Evolutionary conservation across 2,329 filamentous ascomycete genomes (phyloP), one percentile per base, ranked within the genome.

Genomic region (Talaromyces sp.): DNA sequence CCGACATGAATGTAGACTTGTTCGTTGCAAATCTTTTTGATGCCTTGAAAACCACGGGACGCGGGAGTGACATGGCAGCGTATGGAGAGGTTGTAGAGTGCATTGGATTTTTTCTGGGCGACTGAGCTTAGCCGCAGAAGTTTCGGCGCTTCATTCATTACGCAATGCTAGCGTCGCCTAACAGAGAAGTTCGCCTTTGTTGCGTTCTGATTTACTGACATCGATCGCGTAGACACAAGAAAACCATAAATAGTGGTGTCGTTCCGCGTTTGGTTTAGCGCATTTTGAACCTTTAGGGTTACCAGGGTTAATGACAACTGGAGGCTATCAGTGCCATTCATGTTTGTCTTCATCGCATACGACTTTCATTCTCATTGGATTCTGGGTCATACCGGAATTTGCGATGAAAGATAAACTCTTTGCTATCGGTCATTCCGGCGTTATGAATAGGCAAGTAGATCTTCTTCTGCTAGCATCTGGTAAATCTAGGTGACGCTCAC

Each of bases 11-110:
- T 74, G 66, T 90, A 84, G 56, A 92, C 82, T 2, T 78, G 78
- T 7, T 85, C 81, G 27, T 86, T 82, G 0, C 83, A 82, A 3
- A 92, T 75, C 0, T 81, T 79, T 2, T 79, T 72, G 52, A 92
- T 81, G 14, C 89, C 89, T 69, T 90, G 84, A 39, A 88, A 84
- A 27, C 81, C 80, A 33, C 84, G 86, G 72, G 81, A 87, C 13
- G 85, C 84, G 0, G 90, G 87, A 67, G 89, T 90, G 64, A 92
- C 85, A 69, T 85, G 86, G 73, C 90, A 90, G 31, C 84, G 81
- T 37, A 92, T 77, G 62, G 88, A 84, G 19, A 92, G 74, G 1
- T 77, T 81, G 27, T 75, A 76, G 9, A 65, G 24, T 10, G 57
- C 14, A 19, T 33, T 19, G 19, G 39, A n/a, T 7, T 22, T n/a